Base-by-base conservation (phyloP, 1,284 basidiomycete species). In the Cutaneotrichosporon daszewskae region DNA sequence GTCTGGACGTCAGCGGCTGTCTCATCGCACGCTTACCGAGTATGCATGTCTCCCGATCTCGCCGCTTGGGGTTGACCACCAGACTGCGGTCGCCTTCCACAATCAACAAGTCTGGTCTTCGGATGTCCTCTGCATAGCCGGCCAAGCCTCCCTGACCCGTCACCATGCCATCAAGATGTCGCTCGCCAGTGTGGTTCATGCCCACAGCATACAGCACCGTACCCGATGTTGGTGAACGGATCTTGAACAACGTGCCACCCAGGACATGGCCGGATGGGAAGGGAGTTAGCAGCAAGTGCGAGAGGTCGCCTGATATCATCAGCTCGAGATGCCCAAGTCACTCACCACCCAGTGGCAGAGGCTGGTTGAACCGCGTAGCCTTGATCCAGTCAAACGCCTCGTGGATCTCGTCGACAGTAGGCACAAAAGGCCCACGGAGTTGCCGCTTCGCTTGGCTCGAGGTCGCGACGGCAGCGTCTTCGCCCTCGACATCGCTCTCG, bases 161-260 rank as follows among this genome's bases (percentile, higher is more conserved):
- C 8, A 95, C 86, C 3, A 94, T 95, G 28, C 91, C 91, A 55
- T 98, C 92, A 22, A 99, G 75, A 73, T 97, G 95, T 26, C 92
- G 81, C 68, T 99, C 95, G 46, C 83, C 81, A 77, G 91, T 92
- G 68, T 99, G 95, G 66, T 98, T 98, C 75, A 97, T 80, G 57
- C 94, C 83, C 16, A 97, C 87, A 11, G 92, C 94, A 65, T 98
- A 95, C 23, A 98, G 76, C 16, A 98, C 84, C 3, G 95, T 97
- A 7, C 92, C 94, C 8, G 89, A 87, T 0, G 90, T 91, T 2
- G 95, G 92, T 1, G 91, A 96, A 28, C 95, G 84, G 49, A 99
- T 85, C 68, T 97, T 97, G 92, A 92, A 98, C 54, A 99, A 86
- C 3, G 92, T 91, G 37, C 94, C 95, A 55, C 95, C 95, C 16